Evolutionary conservation across 805 yeast species (phyloP).

Genomic region (Wickerhamiella sergipiensis): DNA sequence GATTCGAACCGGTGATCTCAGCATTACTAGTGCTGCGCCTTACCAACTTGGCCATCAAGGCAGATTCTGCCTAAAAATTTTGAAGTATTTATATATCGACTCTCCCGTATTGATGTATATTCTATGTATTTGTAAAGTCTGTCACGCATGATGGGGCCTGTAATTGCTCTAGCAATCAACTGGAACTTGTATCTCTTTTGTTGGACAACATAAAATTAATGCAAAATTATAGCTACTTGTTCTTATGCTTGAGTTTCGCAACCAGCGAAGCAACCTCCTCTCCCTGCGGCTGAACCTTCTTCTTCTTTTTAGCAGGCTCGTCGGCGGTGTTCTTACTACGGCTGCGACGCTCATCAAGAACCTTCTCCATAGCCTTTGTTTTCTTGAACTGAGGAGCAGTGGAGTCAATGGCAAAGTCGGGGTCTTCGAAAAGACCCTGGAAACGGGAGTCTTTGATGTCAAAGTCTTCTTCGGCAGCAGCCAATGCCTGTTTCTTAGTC

Average conservation of each 20-base stretch:
- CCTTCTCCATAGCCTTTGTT: constrained; percentile 74
- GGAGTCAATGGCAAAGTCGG: constrained; percentile 89
- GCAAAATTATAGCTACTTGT: no score
- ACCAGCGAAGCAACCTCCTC: constrained; percentile 1
- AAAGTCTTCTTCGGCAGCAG: constrained; percentile 39
- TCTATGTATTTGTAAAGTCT: no score
- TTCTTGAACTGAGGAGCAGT: constrained; percentile 79
- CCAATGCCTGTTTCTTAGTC: constrained; percentile 28
- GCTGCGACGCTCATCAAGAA: constrained; percentile 53
- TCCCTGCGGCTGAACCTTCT: neutral
- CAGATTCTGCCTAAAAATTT: neutral
- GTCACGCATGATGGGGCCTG: no score
- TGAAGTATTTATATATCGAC: neutral
- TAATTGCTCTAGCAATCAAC: no score
- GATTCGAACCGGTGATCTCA: constrained; percentile 5
- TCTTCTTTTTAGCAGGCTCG: constrained; percentile 1
- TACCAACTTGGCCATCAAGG: constrained; percentile 5
- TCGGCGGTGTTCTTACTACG: constrained; percentile 12
- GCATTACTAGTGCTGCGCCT: constrained; percentile 5
- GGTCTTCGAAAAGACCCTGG: constrained; percentile 67
- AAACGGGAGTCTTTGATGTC: constrained; percentile 79
- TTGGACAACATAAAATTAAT: no score
- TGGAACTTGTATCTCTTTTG: no score
- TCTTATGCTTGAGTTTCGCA: neutral
- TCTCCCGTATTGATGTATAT: neutral